Percentiles rank a stretch among this genome's conserved stretches.
Conservation (phyloP, 2,329 filamentous ascomycete genomes). For the Drechslerella coelobrocha region DNA sequence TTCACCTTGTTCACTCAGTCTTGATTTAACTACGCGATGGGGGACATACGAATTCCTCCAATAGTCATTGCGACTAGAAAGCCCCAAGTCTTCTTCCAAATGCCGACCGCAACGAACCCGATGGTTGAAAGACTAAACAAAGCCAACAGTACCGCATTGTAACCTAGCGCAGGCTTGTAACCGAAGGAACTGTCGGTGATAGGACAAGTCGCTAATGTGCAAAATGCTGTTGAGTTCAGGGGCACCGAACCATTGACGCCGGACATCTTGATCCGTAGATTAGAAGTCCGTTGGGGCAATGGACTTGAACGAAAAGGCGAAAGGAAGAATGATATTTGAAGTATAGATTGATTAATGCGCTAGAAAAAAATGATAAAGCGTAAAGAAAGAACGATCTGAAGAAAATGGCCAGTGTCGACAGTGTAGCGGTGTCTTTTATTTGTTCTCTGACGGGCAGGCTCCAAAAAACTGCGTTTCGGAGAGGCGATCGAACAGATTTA, state of each 20-base stretch:
- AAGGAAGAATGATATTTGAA: too few species aligned
- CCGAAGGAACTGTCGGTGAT: slow-evolving; percentile 48
- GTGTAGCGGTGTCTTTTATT: too few species aligned
- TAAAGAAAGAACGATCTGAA: too few species aligned
- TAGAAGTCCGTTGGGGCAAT: too few species aligned
- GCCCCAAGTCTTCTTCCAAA: slow-evolving; percentile 54
- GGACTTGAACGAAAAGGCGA: too few species aligned
- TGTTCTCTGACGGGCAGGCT: too few species aligned
- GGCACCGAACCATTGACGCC: slow-evolving; percentile 14
- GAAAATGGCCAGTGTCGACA: too few species aligned
- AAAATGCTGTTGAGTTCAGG: not conserved
- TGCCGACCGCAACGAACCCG: slow-evolving; percentile 49
- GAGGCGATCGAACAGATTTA: too few species aligned
- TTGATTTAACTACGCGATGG: not conserved
- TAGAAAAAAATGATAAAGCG: too few species aligned
- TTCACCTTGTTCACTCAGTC: not conserved
- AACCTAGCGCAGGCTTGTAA: slow-evolving; percentile 51
- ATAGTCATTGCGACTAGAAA: slow-evolving; percentile 62
- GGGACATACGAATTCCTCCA: slow-evolving; percentile 58
- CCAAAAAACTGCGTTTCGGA: too few species aligned
- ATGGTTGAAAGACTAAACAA: slow-evolving; percentile 51
- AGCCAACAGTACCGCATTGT: slow-evolving; percentile 50
- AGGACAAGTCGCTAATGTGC: slow-evolving; percentile 50
- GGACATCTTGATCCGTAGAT: slow-evolving; percentile 8
- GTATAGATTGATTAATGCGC: too few species aligned